A percentile compares a stretch with the other conserved stretches of the same genome.
phyloP scores from a whole-genome alignment of 1,284 basidiomycete species.

The Cutaneotrichosporon sp. region DNA sequence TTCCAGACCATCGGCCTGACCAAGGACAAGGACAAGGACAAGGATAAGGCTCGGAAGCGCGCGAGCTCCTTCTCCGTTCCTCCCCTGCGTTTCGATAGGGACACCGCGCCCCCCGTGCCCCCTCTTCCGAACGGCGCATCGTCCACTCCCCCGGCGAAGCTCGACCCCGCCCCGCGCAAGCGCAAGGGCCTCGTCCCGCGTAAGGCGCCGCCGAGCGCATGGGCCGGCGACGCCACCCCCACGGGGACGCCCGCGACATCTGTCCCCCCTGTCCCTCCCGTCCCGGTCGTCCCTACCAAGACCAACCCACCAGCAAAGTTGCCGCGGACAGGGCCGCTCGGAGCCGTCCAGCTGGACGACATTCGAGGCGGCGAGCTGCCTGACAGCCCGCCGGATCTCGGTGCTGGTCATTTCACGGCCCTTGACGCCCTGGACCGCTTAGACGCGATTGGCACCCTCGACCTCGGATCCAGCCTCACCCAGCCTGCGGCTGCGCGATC shows the following conservation, averaged over 20 bases:
- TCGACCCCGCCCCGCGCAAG: conserved; percentile 4
- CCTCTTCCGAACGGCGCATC: not conserved
- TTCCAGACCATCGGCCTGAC: conserved; percentile 4
- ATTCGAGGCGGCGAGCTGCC: not conserved
- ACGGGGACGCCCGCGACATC: not conserved
- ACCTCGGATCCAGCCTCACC: not conserved
- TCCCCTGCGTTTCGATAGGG: not conserved
- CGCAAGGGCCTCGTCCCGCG: not conserved
- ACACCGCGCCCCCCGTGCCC: conserved; percentile 8
- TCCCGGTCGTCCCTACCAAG: not conserved
- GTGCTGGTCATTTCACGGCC: not conserved
- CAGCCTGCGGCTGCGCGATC: not conserved
- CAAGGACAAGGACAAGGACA: conserved; percentile 1
- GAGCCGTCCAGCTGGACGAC: conserved; percentile 1
- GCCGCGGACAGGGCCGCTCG: not conserved
- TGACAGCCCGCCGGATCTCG: not conserved
- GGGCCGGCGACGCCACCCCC: conserved; percentile 1
- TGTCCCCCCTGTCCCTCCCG: not conserved
- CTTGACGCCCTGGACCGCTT: conserved; percentile 5
- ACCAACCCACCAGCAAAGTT: not conserved
- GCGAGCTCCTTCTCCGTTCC: not conserved
- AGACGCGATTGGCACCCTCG: not conserved
- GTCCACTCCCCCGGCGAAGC: not conserved
- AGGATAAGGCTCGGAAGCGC: not conserved
- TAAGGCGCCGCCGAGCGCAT: conserved; percentile 9